phyloP scores from a whole-genome alignment of 495 filamentous ascomycete species.

The Penicillium cinerascens region DNA sequence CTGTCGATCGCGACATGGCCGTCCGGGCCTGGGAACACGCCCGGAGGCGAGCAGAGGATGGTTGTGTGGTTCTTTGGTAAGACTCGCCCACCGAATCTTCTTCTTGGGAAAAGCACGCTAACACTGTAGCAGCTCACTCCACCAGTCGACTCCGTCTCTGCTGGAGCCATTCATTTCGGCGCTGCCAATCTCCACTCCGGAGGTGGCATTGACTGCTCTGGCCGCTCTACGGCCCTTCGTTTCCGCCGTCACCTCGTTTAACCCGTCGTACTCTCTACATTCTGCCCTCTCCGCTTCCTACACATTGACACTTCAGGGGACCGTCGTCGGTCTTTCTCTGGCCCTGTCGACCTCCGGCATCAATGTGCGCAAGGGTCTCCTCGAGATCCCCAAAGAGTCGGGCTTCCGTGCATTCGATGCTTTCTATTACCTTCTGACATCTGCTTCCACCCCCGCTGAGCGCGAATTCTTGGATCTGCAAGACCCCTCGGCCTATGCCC shows the following conservation, averaged over 20 bases:
- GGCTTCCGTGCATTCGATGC: slow-evolving; percentile 97
- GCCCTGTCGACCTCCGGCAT: slow-evolving; percentile 84
- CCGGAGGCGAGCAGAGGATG: slow-evolving; percentile 89
- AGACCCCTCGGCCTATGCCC: slow-evolving; percentile 68
- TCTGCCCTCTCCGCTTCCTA: slow-evolving; percentile 76
- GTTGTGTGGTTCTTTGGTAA: slow-evolving; percentile 85
- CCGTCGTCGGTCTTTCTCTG: slow-evolving; percentile 68
- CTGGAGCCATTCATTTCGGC: slow-evolving; percentile 76
- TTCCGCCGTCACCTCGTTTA: slow-evolving; percentile 80
- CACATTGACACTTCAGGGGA: slow-evolving; percentile 76
- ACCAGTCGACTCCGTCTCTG: slow-evolving; percentile 81
- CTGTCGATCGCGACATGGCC: slow-evolving; percentile 75
- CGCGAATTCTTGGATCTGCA: slow-evolving; percentile 86
- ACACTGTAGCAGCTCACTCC: slow-evolving; percentile 62
- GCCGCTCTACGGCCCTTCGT: slow-evolving; percentile 80
- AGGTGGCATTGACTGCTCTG: slow-evolving; percentile 68
- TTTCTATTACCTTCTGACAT: slow-evolving; percentile 93
- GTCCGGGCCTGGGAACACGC: slow-evolving; percentile 95
- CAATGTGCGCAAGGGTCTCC: slow-evolving; percentile 74
- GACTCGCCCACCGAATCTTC: slow-evolving; percentile 11
- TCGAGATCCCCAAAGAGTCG: slow-evolving; percentile 72
- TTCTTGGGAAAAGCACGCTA: background rate
- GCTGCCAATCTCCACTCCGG: slow-evolving; percentile 73
- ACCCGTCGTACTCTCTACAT: slow-evolving; percentile 80
- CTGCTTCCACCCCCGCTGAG: slow-evolving; percentile 84